Conservation (phyloP, 202 grass and related monocot species). For the Carex arenaria region DNA sequence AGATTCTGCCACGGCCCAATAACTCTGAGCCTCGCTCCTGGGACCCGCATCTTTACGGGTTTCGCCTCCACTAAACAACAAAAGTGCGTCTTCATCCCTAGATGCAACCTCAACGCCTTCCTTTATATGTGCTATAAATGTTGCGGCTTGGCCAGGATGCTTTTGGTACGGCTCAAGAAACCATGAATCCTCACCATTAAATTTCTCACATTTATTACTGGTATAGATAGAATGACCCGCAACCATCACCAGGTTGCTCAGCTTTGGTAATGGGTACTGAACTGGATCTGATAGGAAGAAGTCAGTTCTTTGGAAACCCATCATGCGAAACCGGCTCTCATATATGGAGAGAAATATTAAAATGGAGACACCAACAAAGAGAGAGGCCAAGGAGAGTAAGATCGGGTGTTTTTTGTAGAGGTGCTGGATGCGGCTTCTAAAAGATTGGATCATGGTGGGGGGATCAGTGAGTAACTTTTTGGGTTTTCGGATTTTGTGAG, state of each 20-base stretch:
- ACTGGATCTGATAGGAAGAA: constrained; percentile 19
- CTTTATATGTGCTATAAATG: constrained; percentile 82
- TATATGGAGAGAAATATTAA: constrained; percentile 63
- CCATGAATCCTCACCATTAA: constrained; percentile 74
- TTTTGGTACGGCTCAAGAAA: constrained; percentile 83
- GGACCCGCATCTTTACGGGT: constrained; percentile 77
- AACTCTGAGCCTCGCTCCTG: constrained; percentile 89
- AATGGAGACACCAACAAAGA: constrained; percentile 51
- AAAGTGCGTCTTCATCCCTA: constrained; percentile 48
- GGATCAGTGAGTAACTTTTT: constrained; percentile 42
- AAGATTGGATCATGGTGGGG: constrained; percentile 32
- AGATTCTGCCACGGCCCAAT: constrained; percentile 75
- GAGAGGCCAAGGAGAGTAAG: constrained; percentile 48
- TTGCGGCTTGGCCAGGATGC: constrained; percentile 71
- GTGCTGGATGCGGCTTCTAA: constrained; percentile 30
- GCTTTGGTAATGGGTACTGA: constrained; percentile 47
- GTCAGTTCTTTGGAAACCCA: constrained; percentile 29
- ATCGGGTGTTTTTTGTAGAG: constrained; percentile 79
- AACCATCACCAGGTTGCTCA: constrained; percentile 84
- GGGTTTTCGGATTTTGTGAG: constrained; percentile 52
- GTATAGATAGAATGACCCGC: constrained; percentile 89
- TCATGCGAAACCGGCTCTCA: constrained; percentile 56
- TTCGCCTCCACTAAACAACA: constrained; percentile 93
- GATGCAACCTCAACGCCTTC: constrained; percentile 54
- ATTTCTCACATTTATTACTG: constrained; percentile 51